Conservation (phyloP, 176 grass and related monocot genomes). For the Rhynchospora tenuis region DNA sequence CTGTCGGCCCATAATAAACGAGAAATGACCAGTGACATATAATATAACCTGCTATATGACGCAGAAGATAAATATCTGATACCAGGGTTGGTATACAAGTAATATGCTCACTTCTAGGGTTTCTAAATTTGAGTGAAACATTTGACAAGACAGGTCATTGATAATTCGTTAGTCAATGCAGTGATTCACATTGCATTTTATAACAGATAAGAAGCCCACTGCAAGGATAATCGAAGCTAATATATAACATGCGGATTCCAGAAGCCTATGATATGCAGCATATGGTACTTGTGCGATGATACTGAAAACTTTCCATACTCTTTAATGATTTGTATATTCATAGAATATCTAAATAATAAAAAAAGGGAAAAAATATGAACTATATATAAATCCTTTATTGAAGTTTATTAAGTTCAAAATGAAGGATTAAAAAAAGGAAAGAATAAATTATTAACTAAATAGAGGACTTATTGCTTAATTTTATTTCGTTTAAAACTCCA, state of each 20-base stretch:
- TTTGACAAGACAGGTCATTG: not conserved
- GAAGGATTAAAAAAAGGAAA: not conserved
- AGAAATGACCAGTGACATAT: not conserved
- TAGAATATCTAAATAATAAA: no score
- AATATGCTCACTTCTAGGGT: not conserved
- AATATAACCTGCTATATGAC: not conserved
- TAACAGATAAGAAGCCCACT: not conserved
- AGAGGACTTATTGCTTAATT: not conserved
- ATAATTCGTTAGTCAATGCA: not conserved
- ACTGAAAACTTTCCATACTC: no score
- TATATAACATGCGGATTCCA: no score
- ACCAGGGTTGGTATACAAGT: not conserved
- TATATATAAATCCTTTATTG: no score
- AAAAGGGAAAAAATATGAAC: no score
- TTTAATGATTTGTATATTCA: no score
- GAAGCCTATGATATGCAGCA: no score
- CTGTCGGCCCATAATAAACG: not conserved
- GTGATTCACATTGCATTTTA: not conserved
- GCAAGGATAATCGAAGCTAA: no score
- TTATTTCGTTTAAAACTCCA: not conserved
- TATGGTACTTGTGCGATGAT: no score
- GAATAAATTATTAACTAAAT: not conserved
- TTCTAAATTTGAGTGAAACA: not conserved
- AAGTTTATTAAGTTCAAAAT: not conserved
- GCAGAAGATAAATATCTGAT: conserved; percentile 3